Evolutionary conservation across 2,329 filamentous ascomycete genomes (phyloP).

Genomic region (Trichoderma atroviride): DNA sequence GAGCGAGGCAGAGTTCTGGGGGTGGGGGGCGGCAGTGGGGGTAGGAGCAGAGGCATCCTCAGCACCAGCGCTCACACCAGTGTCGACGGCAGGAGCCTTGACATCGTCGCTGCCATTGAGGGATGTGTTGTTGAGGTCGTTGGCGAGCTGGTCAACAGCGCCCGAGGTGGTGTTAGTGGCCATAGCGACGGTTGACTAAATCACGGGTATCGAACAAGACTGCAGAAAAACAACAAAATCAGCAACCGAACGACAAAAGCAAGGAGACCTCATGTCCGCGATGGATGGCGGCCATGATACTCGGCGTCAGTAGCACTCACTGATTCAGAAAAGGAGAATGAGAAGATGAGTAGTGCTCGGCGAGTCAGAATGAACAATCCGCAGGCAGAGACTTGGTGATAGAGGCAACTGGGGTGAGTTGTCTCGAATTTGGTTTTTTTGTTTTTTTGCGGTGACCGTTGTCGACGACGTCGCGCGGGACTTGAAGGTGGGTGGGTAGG

Average conservation of each 20-base stretch:
- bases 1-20: constrained; percentile 94
- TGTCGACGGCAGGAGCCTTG: constrained; percentile 72
- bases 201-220: constrained; percentile 25
- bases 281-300: neutral
- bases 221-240: constrained; percentile 8
- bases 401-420: constrained; percentile 26
- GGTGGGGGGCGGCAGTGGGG: constrained; percentile 73
- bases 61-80: constrained; percentile 62
- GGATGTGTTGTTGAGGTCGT: constrained; percentile 73
- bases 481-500: constrained; percentile 47
- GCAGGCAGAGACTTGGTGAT: constrained; percentile 24
- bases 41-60: constrained; percentile 68
- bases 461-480: constrained; percentile 37
- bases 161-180: constrained; percentile 59
- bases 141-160: constrained; percentile 78
- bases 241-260: neutral
- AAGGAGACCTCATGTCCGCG: neutral
- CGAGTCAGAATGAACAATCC: constrained; percentile 24
- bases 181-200: constrained; percentile 46
- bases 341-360: constrained; percentile 15
- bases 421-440: constrained; percentile 23
- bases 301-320: constrained; percentile 18
- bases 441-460: constrained; percentile 30
- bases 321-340: constrained; percentile 16
- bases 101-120: constrained; percentile 69